These are phyloP conservation scores for Chrysoporthe cubensis DNA, from an alignment of 2,329 filamentous ascomycete species.

Conservation along the genomic window DNA sequence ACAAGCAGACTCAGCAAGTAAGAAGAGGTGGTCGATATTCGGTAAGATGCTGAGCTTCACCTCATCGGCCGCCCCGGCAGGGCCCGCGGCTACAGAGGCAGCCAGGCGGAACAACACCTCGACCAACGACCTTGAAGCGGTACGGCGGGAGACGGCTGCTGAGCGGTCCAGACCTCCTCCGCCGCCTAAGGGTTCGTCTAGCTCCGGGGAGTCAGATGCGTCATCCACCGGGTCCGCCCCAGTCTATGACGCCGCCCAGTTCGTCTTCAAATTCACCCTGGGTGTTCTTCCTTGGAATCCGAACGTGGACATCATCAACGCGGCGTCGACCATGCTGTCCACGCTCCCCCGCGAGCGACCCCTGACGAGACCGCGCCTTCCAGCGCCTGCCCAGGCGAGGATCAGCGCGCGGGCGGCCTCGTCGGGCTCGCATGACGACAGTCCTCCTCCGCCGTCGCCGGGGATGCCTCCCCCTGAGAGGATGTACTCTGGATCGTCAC, in stretches of 20 bases:
- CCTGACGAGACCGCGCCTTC: constrained; percentile 70
- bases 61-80: constrained; percentile 26
- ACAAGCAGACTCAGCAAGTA: constrained; percentile 38
- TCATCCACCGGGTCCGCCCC: constrained; percentile 61
- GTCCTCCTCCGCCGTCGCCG: constrained; percentile 42
- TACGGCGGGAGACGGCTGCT: constrained; percentile 55
- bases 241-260: constrained; percentile 59
- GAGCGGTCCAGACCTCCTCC: constrained; percentile 43
- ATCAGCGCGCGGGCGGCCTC: constrained; percentile 48
- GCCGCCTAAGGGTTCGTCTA: constrained; percentile 40
- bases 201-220: constrained; percentile 44
- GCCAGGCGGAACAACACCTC: constrained; percentile 34
- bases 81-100: constrained; percentile 19
- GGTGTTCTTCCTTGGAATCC: constrained; percentile 47
- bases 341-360: constrained; percentile 63
- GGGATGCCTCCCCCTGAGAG: constrained; percentile 50
- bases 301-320: constrained; percentile 19
- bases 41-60: constrained; percentile 63
- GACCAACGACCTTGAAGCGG: constrained; percentile 54
- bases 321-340: constrained; percentile 52
- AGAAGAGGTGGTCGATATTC: constrained; percentile 68
- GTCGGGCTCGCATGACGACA: constrained; percentile 39
- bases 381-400: constrained; percentile 69
- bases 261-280: constrained; percentile 75
- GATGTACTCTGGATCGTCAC: constrained; percentile 50